phyloP scores from a whole-genome alignment of 176 grass and related monocot genomes.

The Neostapfia colusana region DNA sequence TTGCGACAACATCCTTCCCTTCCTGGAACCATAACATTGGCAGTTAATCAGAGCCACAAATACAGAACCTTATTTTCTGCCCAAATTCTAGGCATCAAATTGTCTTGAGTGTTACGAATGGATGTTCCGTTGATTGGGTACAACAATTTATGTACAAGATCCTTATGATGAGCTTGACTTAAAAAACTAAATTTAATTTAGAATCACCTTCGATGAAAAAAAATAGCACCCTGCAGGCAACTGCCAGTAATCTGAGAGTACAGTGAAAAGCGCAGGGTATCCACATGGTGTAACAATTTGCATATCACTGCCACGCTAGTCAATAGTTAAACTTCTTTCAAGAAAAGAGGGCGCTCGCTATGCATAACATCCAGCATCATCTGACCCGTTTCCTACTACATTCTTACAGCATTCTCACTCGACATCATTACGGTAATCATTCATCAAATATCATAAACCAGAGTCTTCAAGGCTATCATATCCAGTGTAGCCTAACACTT shows the following conservation, averaged over 20 bases:
- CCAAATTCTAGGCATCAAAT: too few species aligned
- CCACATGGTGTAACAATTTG: neutral
- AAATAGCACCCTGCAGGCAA: neutral
- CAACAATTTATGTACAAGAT: neutral
- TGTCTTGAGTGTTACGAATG: too few species aligned
- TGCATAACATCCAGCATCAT: neutral
- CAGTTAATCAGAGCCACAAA: neutral
- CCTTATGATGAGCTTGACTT: neutral
- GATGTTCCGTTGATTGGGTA: neutral
- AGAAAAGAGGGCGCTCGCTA: neutral
- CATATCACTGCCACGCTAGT: neutral
- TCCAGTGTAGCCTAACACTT: neutral
- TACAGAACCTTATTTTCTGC: neutral
- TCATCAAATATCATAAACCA: neutral
- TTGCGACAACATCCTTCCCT: conserved; percentile 91
- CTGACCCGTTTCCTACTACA: neutral
- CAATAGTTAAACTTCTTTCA: neutral
- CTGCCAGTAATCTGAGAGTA: neutral
- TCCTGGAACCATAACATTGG: conserved; percentile 52
- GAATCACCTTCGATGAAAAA: neutral
- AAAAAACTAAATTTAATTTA: conserved; percentile 24
- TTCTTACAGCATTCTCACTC: neutral
- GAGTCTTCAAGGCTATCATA: neutral
- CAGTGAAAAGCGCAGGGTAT: neutral
- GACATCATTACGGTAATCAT: neutral